These are phyloP conservation scores for Sporobolomyces pararoseus DNA, from an alignment of 768 basidiomycete genomes.

Conservation along the genomic window DNA sequence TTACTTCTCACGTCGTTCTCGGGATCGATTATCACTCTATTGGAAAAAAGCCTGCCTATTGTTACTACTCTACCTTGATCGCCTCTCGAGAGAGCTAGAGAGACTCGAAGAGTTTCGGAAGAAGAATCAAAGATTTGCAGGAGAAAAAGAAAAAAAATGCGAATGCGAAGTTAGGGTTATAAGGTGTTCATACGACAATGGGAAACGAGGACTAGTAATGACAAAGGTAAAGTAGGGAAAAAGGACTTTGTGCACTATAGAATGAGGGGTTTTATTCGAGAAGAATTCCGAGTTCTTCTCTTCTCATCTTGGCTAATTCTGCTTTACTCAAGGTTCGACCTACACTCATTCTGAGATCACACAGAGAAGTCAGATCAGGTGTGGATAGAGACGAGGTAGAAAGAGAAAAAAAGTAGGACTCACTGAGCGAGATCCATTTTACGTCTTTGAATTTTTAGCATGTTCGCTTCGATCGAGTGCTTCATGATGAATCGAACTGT, in stretches of 20 bases:
- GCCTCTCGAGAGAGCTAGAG: too few relatives aligned
- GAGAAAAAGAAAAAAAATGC: too few relatives aligned
- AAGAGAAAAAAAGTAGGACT: conserved; percentile 1
- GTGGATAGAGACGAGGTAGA: not conserved
- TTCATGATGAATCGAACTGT: conserved; percentile 91
- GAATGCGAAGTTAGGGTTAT: too few relatives aligned
- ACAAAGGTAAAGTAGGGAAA: too few relatives aligned
- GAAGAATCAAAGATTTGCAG: too few relatives aligned
- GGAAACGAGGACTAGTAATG: too few relatives aligned
- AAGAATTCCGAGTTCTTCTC: conserved; percentile 66
- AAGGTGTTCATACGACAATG: not conserved
- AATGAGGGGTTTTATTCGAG: conserved; percentile 1
- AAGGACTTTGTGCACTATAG: not conserved
- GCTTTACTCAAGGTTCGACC: conserved; percentile 81
- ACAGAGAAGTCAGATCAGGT: not conserved
- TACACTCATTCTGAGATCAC: conserved; percentile 63
- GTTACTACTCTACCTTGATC: too few relatives aligned
- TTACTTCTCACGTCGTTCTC: too few relatives aligned
- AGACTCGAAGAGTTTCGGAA: too few relatives aligned
- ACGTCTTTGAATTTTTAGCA: conserved; percentile 89
- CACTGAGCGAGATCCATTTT: conserved; percentile 81
- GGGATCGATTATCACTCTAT: too few relatives aligned
- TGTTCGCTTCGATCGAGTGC: conserved; percentile 84
- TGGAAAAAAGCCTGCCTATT: too few relatives aligned
- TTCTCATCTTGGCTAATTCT: conserved; percentile 76